Percentiles rank a stretch among this genome's conserved stretches.
phyloP scores from a whole-genome alignment of 495 filamentous ascomycete genomes.

The Aspergillus kassunensis region DNA sequence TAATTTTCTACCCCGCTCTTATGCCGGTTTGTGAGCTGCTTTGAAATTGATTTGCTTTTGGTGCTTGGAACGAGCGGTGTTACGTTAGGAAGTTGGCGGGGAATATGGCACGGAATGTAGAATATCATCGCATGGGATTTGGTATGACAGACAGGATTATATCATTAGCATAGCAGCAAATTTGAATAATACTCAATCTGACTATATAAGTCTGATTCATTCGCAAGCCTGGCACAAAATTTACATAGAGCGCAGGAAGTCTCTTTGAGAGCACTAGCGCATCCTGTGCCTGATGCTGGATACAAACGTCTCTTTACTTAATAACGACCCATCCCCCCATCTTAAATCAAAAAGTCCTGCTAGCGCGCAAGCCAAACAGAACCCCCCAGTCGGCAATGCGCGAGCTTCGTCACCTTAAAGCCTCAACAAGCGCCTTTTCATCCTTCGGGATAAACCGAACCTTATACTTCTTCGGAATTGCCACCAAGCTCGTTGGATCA shows the following conservation, averaged over 20 bases:
- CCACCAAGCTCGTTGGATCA: constrained; percentile 56
- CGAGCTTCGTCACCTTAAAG: constrained; percentile 29
- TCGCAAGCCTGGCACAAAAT: too few species aligned
- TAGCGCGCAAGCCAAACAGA: too few species aligned
- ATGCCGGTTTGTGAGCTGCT: background rate
- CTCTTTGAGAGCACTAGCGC: too few species aligned
- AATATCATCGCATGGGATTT: constrained; percentile 4
- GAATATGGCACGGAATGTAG: constrained; percentile 5
- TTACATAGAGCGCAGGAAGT: too few species aligned
- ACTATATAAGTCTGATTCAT: background rate
- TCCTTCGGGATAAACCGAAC: constrained; percentile 53
- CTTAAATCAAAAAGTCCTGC: too few species aligned
- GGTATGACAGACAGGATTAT: background rate
- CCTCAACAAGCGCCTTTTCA: constrained; percentile 32
- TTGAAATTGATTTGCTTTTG: background rate
- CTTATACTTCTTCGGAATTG: constrained; percentile 52
- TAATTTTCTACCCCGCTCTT: background rate
- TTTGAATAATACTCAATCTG: background rate
- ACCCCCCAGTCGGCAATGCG: too few species aligned
- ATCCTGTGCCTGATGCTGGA: too few species aligned
- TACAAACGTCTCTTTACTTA: too few species aligned
- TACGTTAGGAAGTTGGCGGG: background rate
- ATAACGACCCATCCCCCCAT: too few species aligned
- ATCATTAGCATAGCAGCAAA: constrained; percentile 4
- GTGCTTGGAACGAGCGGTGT: constrained; percentile 1